phyloP scores from a whole-genome alignment of 768 basidiomycete genomes.

The Trametopsis cervina region DNA sequence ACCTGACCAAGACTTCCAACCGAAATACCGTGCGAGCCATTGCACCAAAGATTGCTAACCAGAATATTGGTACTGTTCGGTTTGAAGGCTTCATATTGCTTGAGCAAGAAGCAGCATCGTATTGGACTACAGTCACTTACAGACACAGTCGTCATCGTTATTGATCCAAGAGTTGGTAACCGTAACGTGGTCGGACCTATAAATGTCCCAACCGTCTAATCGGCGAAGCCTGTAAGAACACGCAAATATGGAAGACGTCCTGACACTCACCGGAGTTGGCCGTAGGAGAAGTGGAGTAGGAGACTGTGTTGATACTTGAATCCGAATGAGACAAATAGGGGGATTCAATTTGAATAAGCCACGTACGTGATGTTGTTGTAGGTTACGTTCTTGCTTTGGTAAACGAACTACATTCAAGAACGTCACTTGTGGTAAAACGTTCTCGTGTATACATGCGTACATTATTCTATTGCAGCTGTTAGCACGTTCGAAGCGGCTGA shows the following conservation, averaged over 20 bases:
- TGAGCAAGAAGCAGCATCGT: not conserved
- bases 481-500: too few species aligned
- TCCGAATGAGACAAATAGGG: not conserved
- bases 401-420: conserved; percentile 29
- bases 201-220: conserved; percentile 49
- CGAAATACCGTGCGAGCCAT: conserved; percentile 39
- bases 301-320: conserved; percentile 26
- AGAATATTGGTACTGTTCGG: conserved; percentile 38
- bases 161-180: conserved; percentile 32
- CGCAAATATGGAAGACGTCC: not conserved
- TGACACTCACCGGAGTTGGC: conserved; percentile 29
- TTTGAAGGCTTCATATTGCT: conserved; percentile 29
- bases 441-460: too few species aligned
- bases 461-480: too few species aligned
- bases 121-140: conserved; percentile 14
- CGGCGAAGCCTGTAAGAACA: not conserved
- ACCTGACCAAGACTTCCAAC: conserved; percentile 43
- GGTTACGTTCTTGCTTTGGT: conserved; percentile 34
- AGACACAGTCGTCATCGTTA: conserved; percentile 37
- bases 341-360: too few species aligned
- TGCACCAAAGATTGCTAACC: conserved; percentile 37
- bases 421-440: too few species aligned
- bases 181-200: conserved; percentile 29
- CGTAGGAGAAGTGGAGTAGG: conserved; percentile 28
- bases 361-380: conserved; percentile 31